Percentiles rank a stretch among this genome's conserved stretches.
Conservation (phyloP, 768 basidiomycete species). For the Leccinum olivaceopallidum region DNA sequence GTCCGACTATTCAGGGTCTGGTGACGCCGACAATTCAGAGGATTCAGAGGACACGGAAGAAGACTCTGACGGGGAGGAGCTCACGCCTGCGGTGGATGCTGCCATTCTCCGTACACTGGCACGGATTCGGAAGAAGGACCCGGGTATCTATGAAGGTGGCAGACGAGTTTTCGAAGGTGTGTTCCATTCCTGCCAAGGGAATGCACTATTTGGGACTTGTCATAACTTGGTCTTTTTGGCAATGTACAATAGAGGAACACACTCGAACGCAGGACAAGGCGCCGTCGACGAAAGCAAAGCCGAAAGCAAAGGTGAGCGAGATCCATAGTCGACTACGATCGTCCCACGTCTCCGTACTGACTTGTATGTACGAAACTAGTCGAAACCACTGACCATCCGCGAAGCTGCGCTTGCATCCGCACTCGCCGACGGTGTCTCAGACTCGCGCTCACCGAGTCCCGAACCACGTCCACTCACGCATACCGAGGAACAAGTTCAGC, state of each 20-base stretch:
- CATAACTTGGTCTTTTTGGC: neutral
- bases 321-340: neutral
- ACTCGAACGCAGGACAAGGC: conserved; percentile 37
- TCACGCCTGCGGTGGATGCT: conserved; percentile 91
- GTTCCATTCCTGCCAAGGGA: neutral
- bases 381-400: conserved; percentile 74
- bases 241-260: conserved; percentile 60
- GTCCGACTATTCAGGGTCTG: conserved; percentile 53
- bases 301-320: conserved; percentile 52
- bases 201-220: neutral
- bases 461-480: conserved; percentile 61
- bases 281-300: conserved; percentile 26
- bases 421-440: conserved; percentile 47
- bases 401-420: conserved; percentile 68
- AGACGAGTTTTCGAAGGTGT: conserved; percentile 82
- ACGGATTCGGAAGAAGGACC: conserved; percentile 79
- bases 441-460: conserved; percentile 58
- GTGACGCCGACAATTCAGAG: conserved; percentile 38
- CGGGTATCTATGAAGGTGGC: conserved; percentile 74
- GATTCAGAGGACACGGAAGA: conserved; percentile 82
- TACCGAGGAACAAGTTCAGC: conserved; percentile 69
- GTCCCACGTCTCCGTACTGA: conserved; percentile 3
- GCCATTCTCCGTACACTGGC: conserved; percentile 92
- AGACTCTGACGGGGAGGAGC: conserved; percentile 92
- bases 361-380: conserved; percentile 34